phyloP scores from a whole-genome alignment of 306 rosid genomes.

The Potentilla sterilis region DNA sequence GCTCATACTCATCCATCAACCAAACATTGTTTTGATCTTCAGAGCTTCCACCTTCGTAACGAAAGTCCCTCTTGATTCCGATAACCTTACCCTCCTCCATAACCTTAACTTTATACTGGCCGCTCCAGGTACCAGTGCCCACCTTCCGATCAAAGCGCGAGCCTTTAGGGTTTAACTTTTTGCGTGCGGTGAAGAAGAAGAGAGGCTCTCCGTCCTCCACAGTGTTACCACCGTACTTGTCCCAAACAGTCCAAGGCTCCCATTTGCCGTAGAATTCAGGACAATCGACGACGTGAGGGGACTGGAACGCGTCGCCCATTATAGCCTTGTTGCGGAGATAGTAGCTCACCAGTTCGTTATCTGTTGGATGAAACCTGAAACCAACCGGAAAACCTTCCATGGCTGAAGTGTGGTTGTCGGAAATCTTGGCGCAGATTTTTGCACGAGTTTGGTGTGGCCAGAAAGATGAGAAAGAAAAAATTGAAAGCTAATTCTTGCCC shows the following conservation, averaged over 20 bases:
- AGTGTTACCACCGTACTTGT: not conserved
- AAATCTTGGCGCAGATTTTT: not conserved
- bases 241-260: not conserved
- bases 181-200: not conserved
- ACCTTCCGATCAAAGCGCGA: not conserved
- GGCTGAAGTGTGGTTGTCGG: not conserved
- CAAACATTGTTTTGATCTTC: not conserved
- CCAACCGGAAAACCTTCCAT: not conserved
- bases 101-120: not conserved
- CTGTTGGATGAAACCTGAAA: not conserved
- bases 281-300: not conserved
- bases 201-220: not conserved
- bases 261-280: not conserved
- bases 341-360: not conserved
- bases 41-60: not conserved
- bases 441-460: too few species aligned
- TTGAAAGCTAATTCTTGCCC: not conserved
- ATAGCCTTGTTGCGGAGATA: not conserved
- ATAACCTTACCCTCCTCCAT: not conserved
- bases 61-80: slow-evolving; percentile 2
- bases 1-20: not conserved
- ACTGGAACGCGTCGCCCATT: not conserved
- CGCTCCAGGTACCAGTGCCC: not conserved
- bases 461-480: not conserved
- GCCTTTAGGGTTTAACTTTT: not conserved